Percentiles rank a stretch among this genome's conserved stretches.
phyloP scores from a whole-genome alignment of 2,329 filamentous ascomycete genomes.

The Neurospora sp. region DNA sequence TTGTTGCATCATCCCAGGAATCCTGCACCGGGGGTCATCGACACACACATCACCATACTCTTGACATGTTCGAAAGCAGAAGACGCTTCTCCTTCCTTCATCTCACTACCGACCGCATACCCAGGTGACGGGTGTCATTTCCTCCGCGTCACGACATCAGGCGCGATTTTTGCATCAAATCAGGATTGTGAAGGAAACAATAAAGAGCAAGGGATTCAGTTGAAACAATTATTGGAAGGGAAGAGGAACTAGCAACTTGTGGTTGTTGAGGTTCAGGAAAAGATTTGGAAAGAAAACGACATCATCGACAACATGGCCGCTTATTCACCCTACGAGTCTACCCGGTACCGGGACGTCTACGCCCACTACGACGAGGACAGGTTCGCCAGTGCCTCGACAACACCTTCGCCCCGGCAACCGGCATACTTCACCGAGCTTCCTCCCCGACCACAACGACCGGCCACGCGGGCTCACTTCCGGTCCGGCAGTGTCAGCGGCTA shows the following conservation, averaged over 20 bases:
- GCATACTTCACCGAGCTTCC: constrained; percentile 28
- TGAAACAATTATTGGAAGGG: constrained; percentile 1
- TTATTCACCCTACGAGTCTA: constrained; percentile 34
- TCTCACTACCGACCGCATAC: constrained; percentile 51
- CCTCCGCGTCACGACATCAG: constrained; percentile 36
- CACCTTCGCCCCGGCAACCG: constrained; percentile 43
- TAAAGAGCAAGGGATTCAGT: constrained; percentile 12
- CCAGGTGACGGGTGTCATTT: constrained; percentile 47
- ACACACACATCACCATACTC: constrained; percentile 22
- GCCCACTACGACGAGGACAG: constrained; percentile 37
- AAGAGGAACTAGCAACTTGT: neutral
- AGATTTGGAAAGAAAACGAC: constrained; percentile 4
- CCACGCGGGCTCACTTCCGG: constrained; percentile 42
- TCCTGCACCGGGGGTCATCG: constrained; percentile 27
- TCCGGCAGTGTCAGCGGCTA: constrained; percentile 31
- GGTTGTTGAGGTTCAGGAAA: neutral
- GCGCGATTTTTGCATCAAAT: constrained; percentile 25
- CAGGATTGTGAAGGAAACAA: constrained; percentile 9
- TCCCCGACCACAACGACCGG: constrained; percentile 36
- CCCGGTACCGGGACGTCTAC: constrained; percentile 37
- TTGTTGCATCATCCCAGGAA: constrained; percentile 25
- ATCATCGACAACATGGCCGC: constrained; percentile 28
- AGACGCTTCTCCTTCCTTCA: constrained; percentile 39
- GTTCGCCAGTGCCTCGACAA: constrained; percentile 45
- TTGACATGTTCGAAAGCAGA: constrained; percentile 49